Evolutionary conservation across 805 yeast species (phyloP).

Genomic region (Lipomyces sp.): DNA sequence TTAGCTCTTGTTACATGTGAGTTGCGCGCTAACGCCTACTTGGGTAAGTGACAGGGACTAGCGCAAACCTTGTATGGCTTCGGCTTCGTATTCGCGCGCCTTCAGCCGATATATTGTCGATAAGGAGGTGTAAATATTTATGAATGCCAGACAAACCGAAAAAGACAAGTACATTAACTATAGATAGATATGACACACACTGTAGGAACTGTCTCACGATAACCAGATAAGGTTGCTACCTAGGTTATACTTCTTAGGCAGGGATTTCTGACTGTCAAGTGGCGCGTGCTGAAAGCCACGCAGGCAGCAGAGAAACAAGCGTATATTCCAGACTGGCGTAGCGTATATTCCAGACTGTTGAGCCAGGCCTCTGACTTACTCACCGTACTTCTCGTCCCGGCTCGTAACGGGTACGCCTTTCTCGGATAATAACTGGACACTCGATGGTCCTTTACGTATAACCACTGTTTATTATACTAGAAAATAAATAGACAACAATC

Average conservation of each 20-base stretch:
- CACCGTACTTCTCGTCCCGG: neutral
- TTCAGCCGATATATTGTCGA: neutral
- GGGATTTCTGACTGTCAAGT: neutral
- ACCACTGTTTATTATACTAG: no score
- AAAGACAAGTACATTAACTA: neutral
- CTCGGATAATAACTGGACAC: no score
- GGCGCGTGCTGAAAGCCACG: neutral
- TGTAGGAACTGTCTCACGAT: no score
- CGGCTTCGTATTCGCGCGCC: neutral
- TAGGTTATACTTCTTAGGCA: neutral
- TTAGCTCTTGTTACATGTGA: neutral
- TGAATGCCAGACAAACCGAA: neutral
- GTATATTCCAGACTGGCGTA: neutral
- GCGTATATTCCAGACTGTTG: constrained; percentile 1
- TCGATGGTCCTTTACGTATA: no score
- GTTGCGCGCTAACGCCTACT: neutral
- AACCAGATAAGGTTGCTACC: neutral
- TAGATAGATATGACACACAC: no score
- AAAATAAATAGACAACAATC: no score
- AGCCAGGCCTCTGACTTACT: neutral
- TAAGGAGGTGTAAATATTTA: neutral
- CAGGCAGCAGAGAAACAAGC: neutral
- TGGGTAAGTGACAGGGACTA: neutral
- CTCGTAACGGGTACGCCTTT: neutral
- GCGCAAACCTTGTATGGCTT: neutral